Evolutionary conservation across 2,329 filamentous ascomycete species (phyloP).

Genomic region (Lojkania enalia): DNA sequence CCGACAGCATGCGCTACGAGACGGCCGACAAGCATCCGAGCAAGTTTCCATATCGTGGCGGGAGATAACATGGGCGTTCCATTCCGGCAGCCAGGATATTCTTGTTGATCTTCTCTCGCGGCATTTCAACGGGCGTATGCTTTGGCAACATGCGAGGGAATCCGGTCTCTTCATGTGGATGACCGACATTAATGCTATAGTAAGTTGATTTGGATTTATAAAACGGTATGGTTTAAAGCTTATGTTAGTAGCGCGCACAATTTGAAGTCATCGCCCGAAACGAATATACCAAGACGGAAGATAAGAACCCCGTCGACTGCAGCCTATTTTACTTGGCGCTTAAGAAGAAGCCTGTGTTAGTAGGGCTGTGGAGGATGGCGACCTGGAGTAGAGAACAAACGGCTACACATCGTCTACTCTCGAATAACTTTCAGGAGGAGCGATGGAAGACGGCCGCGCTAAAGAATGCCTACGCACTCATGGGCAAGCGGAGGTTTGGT

Average conservation of each 20-base stretch:
- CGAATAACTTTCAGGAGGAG: slow-evolving; percentile 87
- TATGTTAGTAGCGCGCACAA: slow-evolving; percentile 63
- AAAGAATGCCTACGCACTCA: slow-evolving; percentile 94
- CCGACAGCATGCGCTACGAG: slow-evolving; percentile 74
- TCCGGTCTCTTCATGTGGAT: slow-evolving; percentile 97
- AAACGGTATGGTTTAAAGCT: no score
- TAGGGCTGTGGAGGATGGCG: slow-evolving; percentile 94
- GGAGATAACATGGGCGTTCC: slow-evolving; percentile 84
- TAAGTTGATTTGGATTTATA: slow-evolving; percentile 50
- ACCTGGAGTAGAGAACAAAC: slow-evolving; percentile 84
- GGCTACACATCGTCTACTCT: slow-evolving; percentile 75
- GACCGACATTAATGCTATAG: slow-evolving; percentile 72
- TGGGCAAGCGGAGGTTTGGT: slow-evolving; percentile 89
- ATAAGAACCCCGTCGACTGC: slow-evolving; percentile 89
- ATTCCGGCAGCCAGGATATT: slow-evolving; percentile 86
- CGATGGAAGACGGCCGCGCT: slow-evolving; percentile 87
- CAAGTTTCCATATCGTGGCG: slow-evolving; percentile 68
- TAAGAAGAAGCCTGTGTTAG: slow-evolving; percentile 84
- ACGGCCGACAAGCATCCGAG: slow-evolving; percentile 50
- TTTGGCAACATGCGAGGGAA: slow-evolving; percentile 83
- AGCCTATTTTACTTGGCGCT: slow-evolving; percentile 89
- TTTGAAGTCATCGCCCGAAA: slow-evolving; percentile 91
- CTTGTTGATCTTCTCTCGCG: slow-evolving; percentile 78
- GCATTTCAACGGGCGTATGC: slow-evolving; percentile 77
- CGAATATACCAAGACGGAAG: slow-evolving; percentile 85